Conservation (phyloP, 2,329 filamentous ascomycete species). For the Plenodomus biglobosus region DNA sequence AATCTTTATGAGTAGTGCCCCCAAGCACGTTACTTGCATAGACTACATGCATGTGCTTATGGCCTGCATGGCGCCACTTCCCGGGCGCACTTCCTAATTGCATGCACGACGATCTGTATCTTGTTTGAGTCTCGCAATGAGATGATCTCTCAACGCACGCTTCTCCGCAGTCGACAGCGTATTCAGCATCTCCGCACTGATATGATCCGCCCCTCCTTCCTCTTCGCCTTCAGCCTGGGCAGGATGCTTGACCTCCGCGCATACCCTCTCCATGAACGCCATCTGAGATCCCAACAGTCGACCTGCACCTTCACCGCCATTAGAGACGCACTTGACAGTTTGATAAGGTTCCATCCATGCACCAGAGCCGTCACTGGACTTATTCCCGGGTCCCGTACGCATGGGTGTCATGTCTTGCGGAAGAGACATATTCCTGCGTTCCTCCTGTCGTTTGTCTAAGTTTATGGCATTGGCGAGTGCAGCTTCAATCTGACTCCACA, state of each 20-base stretch:
- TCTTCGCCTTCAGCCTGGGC: background rate
- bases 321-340: no score
- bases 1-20: no score
- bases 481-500: background rate
- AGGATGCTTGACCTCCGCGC: slow-evolving; percentile 11
- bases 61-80: background rate
- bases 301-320: background rate
- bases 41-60: background rate
- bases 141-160: slow-evolving; percentile 9
- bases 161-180: slow-evolving; percentile 12
- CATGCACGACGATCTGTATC: background rate
- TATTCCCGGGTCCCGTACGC: slow-evolving; percentile 3
- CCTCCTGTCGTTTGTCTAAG: slow-evolving; percentile 16
- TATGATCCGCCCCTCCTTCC: background rate
- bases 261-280: slow-evolving; percentile 25
- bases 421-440: slow-evolving; percentile 21
- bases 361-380: slow-evolving; percentile 6
- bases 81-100: background rate
- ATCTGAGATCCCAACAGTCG: slow-evolving; percentile 16
- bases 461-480: slow-evolving; percentile 5
- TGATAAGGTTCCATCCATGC: no score
- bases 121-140: slow-evolving; percentile 3
- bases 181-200: slow-evolving; percentile 4
- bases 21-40: background rate
- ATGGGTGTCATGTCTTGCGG: slow-evolving; percentile 13